Conservation (phyloP, 1,284 basidiomycete species). For the Veloboletus limbatus region DNA sequence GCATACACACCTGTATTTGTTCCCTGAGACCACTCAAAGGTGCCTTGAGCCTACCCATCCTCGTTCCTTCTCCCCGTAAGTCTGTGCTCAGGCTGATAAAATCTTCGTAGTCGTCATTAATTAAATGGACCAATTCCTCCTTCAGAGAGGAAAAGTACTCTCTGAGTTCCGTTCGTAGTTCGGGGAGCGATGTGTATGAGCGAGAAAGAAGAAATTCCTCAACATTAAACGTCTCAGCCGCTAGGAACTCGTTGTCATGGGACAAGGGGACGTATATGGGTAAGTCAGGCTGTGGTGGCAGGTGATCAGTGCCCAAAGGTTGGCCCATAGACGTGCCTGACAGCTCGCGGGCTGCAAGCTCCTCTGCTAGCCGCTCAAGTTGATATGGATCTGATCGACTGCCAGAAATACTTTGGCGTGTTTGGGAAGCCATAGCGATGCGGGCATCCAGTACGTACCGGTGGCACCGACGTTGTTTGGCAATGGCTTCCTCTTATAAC, state of each 20-base stretch:
- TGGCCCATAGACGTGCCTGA: constrained; percentile 14
- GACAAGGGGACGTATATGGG: constrained; percentile 77
- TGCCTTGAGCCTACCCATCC: constrained; percentile 62
- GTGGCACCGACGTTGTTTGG: constrained; percentile 16
- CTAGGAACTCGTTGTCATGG: constrained; percentile 74
- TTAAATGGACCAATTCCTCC: constrained; percentile 90
- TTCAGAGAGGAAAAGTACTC: constrained; percentile 83
- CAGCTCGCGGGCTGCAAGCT: constrained; percentile 59
- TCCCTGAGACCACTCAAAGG: constrained; percentile 64
- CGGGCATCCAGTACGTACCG: neutral
- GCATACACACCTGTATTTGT: constrained; percentile 62
- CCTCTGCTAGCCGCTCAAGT: constrained; percentile 69
- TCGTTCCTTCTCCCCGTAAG: constrained; percentile 75
- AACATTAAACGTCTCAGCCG: constrained; percentile 69
- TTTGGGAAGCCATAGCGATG: constrained; percentile 18
- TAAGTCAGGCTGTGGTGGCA: constrained; percentile 43
- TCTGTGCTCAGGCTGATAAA: constrained; percentile 95
- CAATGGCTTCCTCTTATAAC: constrained; percentile 27
- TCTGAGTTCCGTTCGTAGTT: constrained; percentile 83
- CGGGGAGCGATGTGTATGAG: constrained; percentile 81
- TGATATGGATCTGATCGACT: constrained; percentile 51
- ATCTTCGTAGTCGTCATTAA: constrained; percentile 97
- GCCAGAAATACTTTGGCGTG: constrained; percentile 15
- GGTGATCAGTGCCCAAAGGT: constrained; percentile 11
- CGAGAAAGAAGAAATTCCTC: constrained; percentile 89